Conservation (phyloP, 768 basidiomycete genomes). For the Tylopilus sp. region DNA sequence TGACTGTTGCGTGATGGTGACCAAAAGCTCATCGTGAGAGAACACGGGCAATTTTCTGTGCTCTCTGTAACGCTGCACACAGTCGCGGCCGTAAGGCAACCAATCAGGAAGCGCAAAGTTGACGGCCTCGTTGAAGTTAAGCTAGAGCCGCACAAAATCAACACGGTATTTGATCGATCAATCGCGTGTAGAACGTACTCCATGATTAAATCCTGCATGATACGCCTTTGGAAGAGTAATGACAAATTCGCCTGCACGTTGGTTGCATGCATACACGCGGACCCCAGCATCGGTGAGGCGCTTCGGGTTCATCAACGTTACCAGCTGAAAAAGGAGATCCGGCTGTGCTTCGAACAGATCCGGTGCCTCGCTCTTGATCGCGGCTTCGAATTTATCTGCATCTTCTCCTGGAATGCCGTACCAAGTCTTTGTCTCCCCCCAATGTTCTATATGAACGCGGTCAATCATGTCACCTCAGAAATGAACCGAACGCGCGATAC, state of each 20-base stretch:
- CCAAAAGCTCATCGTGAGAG: constrained; percentile 94
- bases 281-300: constrained; percentile 85
- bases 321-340: constrained; percentile 93
- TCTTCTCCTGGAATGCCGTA: constrained; percentile 97
- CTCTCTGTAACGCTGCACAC: constrained; percentile 85
- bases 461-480: constrained; percentile 24
- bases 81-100: constrained; percentile 83
- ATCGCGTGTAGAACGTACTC: constrained; percentile 54
- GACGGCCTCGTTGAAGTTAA: constrained; percentile 99
- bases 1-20: constrained; percentile 97
- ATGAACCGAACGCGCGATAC: constrained; percentile 30
- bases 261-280: constrained; percentile 90
- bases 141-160: constrained; percentile 44
- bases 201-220: constrained; percentile 98
- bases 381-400: constrained; percentile 93
- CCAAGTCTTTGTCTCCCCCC: constrained; percentile 99
- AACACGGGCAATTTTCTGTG: constrained; percentile 94
- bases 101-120: constrained; percentile 98
- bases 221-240: constrained; percentile 98
- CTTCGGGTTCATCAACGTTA: constrained; percentile 95
- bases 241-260: constrained; percentile 96
- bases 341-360: constrained; percentile 98
- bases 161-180: constrained; percentile 19
- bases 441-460: constrained; percentile 74
- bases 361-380: constrained; percentile 92